Conservation (phyloP, 2,329 filamentous ascomycete genomes). For the Talaromyces sp. region DNA sequence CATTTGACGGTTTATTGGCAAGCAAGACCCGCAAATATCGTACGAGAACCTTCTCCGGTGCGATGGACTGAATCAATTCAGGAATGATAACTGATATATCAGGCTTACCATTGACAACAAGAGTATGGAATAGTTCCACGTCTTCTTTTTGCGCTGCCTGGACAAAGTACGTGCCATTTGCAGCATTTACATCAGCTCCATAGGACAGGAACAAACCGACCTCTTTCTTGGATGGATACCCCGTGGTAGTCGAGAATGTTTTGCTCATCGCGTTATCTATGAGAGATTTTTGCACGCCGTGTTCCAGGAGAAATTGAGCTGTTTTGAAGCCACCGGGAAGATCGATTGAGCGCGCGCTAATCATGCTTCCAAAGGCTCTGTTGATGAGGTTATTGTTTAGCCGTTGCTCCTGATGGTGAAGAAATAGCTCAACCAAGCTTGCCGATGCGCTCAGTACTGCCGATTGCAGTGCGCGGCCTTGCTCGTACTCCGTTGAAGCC, state of each 20-base stretch:
- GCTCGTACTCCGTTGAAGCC: conserved; percentile 50
- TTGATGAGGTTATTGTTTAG: neutral
- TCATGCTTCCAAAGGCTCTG: neutral
- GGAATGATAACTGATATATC: neutral
- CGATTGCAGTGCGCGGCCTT: neutral
- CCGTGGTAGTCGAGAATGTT: neutral
- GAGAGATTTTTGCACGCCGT: conserved; percentile 1
- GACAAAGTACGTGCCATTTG: neutral
- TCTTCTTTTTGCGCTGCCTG: neutral
- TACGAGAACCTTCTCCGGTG: neutral
- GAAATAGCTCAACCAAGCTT: neutral
- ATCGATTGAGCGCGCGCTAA: neutral
- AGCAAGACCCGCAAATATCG: neutral
- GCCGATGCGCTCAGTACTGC: neutral
- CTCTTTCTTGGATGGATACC: conserved; percentile 1
- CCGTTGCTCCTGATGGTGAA: neutral
- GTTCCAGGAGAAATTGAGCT: neutral
- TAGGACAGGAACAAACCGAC: neutral
- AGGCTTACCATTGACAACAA: neutral
- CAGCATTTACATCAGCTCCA: neutral
- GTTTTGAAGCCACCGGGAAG: neutral
- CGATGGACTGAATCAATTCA: neutral
- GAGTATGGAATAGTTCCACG: neutral
- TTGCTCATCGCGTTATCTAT: neutral
- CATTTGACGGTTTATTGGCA: neutral